These are phyloP conservation scores for Pythium volutum DNA, from an alignment of 352 stramenopile genomes.

Conservation along the genomic window DNA sequence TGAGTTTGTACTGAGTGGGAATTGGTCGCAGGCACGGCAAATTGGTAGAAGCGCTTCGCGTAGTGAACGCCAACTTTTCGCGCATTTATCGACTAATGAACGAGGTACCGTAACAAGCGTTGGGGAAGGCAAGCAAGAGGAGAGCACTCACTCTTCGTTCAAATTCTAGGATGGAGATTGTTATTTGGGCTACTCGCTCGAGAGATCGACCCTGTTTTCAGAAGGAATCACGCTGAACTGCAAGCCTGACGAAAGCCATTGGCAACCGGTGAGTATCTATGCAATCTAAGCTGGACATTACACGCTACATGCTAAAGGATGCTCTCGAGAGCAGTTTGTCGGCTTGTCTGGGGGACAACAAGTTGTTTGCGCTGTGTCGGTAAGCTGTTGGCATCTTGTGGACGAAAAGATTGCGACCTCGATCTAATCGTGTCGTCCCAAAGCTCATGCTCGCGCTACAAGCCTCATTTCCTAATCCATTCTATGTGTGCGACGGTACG, in stretches of 20 bases:
- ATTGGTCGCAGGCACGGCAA: slow-evolving; percentile 5
- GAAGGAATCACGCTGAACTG: slow-evolving; percentile 38
- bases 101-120: slow-evolving; percentile 16
- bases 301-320: background rate
- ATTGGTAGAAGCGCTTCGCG: slow-evolving; percentile 8
- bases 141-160: background rate
- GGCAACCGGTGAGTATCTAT: slow-evolving; percentile 25
- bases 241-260: slow-evolving; percentile 42
- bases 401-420: background rate
- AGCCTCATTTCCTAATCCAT: slow-evolving; percentile 32
- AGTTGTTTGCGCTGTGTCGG: slow-evolving; percentile 36
- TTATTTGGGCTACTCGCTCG: slow-evolving; percentile 33
- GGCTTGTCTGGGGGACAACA: slow-evolving; percentile 40
- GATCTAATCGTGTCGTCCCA: background rate
- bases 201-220: slow-evolving; percentile 31
- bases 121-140: background rate
- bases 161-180: slow-evolving; percentile 40
- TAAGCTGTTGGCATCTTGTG: slow-evolving; percentile 9
- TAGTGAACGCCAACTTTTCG: slow-evolving; percentile 28
- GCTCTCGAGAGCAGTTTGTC: slow-evolving; percentile 25
- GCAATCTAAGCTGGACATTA: background rate
- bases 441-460: slow-evolving; percentile 42
- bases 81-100: slow-evolving; percentile 29
- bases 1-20: background rate
- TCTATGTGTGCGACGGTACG: slow-evolving; percentile 41